phyloP scores from a whole-genome alignment of 768 basidiomycete species.

The Sarcodon sp. region DNA sequence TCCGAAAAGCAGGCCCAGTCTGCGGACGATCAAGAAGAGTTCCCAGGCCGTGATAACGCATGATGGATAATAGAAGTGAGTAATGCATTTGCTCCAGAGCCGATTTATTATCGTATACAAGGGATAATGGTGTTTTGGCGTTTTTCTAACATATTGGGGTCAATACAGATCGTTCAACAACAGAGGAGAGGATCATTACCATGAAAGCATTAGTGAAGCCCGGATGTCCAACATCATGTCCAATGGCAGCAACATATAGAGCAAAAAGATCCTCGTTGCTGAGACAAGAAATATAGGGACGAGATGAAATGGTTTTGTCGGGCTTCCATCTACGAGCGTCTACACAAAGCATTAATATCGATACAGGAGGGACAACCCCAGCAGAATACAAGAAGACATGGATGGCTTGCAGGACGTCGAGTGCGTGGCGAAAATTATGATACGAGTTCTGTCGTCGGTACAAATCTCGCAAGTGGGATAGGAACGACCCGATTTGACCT shows the following conservation, averaged over 20 bases:
- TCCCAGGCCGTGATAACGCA: slow-evolving; percentile 70
- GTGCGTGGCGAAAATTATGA: slow-evolving; percentile 95
- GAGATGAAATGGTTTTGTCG: slow-evolving; percentile 17
- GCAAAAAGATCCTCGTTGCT: slow-evolving; percentile 69
- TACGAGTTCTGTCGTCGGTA: slow-evolving; percentile 90
- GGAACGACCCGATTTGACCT: slow-evolving; percentile 69
- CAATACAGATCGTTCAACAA: not conserved
- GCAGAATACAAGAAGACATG: slow-evolving; percentile 76
- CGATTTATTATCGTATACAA: slow-evolving; percentile 81
- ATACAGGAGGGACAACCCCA: slow-evolving; percentile 70
- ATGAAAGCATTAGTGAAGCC: slow-evolving; percentile 91
- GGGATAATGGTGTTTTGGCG: slow-evolving; percentile 77
- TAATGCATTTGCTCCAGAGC: slow-evolving; percentile 91
- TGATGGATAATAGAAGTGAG: slow-evolving; percentile 63
- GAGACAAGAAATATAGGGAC: slow-evolving; percentile 21
- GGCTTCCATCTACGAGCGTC: slow-evolving; percentile 23
- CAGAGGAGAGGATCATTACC: slow-evolving; percentile 33
- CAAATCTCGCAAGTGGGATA: slow-evolving; percentile 81
- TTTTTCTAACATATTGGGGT: slow-evolving; percentile 54
- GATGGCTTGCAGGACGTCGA: slow-evolving; percentile 91
- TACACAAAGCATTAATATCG: slow-evolving; percentile 36
- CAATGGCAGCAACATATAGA: slow-evolving; percentile 84
- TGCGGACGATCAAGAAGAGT: slow-evolving; percentile 46
- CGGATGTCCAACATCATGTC: slow-evolving; percentile 96
- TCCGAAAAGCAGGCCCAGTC: slow-evolving; percentile 42